Evolutionary conservation across 208 protist species (phyloP), one percentile per base, ranked within the genome.

Genomic region (Crithidia acanthocephali): DNA sequence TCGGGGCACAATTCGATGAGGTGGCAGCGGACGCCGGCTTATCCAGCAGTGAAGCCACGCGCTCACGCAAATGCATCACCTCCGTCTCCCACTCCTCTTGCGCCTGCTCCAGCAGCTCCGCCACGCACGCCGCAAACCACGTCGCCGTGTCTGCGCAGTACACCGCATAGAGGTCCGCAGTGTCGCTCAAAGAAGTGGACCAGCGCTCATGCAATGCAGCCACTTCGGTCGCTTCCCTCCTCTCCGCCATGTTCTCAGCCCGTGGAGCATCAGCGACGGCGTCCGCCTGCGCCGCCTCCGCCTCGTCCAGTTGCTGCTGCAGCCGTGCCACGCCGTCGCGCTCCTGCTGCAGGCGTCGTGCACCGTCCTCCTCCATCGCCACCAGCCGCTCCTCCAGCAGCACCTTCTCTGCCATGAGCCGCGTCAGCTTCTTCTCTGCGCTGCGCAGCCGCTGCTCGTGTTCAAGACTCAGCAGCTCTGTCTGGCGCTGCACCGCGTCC

Each of bases 1-100:
- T 45, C 51, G 16, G 5, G 2, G 27, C 51, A 6, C 23, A 32
- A 11, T 10, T 56, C 30, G 7, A 20, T 22, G 7, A 22, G 5
- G 25, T 25, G 18, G 45, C 27, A 8, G 66, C 27, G 40, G 53
- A 16, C 22, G 42, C 7, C 3, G 22, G 16, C 53, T 25, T 64
- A 13, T 58, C 65, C 45, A 51, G 45, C 57, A 72, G 56, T 28
- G 25, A 37, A 2, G 65, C 63, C 28, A 81, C 55, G 15, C 50
- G 70, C 70, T 81, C 76, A 13, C 67, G 69, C 62, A 81, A 71
- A 51, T 81, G 76, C 25, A 81, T 40, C 28, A 68, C 33, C 48
- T 81, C 70, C n/a, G 70, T 81, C 48, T 81, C 76, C 67, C 75
- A 80, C 65, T 70, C 32, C 51, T 80, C 75, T 18, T 62, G 57